A percentile compares a stretch with the other conserved stretches of the same genome.
These are phyloP conservation scores for Pythium insidiosum DNA, from an alignment of 352 stramenopile genomes.

Conservation along the genomic window DNA sequence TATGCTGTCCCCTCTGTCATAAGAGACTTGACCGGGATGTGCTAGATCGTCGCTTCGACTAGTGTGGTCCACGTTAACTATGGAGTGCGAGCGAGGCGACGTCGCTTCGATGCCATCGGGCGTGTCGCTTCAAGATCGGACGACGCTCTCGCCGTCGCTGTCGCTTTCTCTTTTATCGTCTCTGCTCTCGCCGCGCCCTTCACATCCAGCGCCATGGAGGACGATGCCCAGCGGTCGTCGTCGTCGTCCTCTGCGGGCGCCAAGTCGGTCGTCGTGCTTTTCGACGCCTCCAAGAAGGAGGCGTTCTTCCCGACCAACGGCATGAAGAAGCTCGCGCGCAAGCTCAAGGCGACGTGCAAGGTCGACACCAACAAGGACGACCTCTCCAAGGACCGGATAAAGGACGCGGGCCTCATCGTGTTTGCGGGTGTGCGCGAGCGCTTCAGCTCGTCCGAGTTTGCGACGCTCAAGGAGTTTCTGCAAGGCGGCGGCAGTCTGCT, in stretches of 20 bases:
- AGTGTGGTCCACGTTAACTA: too few relatives aligned
- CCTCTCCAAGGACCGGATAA: slow-evolving; percentile 82
- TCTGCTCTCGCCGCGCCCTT: slow-evolving; percentile 5
- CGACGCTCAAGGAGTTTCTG: slow-evolving; percentile 87
- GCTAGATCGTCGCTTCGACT: too few relatives aligned
- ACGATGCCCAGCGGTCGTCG: slow-evolving; percentile 2
- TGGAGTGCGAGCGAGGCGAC: too few relatives aligned
- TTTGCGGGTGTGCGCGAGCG: slow-evolving; percentile 86
- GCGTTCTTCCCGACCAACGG: slow-evolving; percentile 85
- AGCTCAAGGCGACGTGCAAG: slow-evolving; percentile 86
- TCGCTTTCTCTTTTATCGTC: too few relatives aligned
- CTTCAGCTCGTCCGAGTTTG: slow-evolving; percentile 85
- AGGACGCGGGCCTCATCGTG: slow-evolving; percentile 81
- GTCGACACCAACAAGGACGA: slow-evolving; percentile 94
- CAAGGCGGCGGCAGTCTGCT: slow-evolving; percentile 84
- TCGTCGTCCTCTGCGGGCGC: neutral
- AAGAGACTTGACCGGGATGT: too few relatives aligned
- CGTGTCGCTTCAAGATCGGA: too few relatives aligned
- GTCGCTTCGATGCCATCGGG: too few relatives aligned
- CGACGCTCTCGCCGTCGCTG: too few relatives aligned
- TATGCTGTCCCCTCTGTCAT: too few relatives aligned
- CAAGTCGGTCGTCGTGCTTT: slow-evolving; percentile 46
- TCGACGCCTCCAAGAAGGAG: slow-evolving; percentile 93
- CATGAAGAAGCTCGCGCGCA: slow-evolving; percentile 92
- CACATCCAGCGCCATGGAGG: slow-evolving; percentile 7